These are phyloP conservation scores for Lomentospora prolificans DNA, from an alignment of 2,329 filamentous ascomycete genomes.

Conservation along the genomic window DNA sequence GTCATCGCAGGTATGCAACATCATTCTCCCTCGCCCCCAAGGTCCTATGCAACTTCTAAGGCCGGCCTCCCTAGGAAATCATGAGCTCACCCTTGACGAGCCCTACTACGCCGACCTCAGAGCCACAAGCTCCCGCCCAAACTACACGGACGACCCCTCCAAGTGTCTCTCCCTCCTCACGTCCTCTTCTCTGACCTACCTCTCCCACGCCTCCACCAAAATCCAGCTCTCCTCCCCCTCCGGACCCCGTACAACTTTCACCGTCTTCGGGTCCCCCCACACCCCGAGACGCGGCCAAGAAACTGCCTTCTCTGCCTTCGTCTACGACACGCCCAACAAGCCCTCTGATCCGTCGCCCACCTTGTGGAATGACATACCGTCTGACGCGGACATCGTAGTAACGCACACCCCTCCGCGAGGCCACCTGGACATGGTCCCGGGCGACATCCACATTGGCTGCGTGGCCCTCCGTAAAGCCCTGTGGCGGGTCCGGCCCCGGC, in stretches of 20 bases:
- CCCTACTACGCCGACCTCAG: constrained; percentile 46
- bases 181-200: constrained; percentile 51
- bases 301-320: constrained; percentile 11
- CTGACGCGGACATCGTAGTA: constrained; percentile 54
- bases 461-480: constrained; percentile 46
- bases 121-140: constrained; percentile 47
- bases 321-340: constrained; percentile 6
- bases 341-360: not conserved
- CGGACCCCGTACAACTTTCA: constrained; percentile 49
- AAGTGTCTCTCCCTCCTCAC: constrained; percentile 45
- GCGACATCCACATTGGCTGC: constrained; percentile 43
- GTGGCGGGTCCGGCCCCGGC: constrained; percentile 49
- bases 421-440: constrained; percentile 43
- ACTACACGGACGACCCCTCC: constrained; percentile 35
- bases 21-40: not conserved
- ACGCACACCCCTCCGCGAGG: constrained; percentile 59
- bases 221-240: constrained; percentile 42
- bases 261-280: constrained; percentile 62
- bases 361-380: constrained; percentile 53
- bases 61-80: constrained; percentile 48
- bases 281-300: constrained; percentile 32
- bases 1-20: constrained; percentile 50
- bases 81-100: constrained; percentile 63
- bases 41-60: not conserved
- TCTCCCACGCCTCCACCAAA: constrained; percentile 45